A percentile compares a stretch with the other conserved stretches of the same genome.
phyloP scores from a whole-genome alignment of 129 eudicot species.

The Gnaphalium uliginosum region DNA sequence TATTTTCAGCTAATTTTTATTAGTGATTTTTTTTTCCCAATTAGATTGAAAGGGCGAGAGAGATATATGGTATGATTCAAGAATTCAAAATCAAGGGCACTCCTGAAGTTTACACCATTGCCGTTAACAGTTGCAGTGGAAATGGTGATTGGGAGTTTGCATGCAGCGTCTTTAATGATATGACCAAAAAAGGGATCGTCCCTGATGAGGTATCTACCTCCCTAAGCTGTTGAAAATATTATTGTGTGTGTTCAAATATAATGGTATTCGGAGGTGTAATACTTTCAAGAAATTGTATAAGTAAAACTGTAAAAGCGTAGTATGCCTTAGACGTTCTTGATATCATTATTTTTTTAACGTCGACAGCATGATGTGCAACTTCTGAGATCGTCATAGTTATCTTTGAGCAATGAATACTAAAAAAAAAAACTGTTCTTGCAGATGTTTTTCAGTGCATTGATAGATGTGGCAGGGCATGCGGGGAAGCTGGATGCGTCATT shows the following conservation, averaged over 20 bases:
- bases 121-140: constrained; percentile 86
- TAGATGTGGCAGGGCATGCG: constrained; percentile 98
- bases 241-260: neutral
- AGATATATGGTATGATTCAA: constrained; percentile 78
- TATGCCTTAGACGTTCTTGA: neutral
- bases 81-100: constrained; percentile 80
- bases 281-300: neutral
- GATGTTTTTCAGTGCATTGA: constrained; percentile 91
- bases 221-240: neutral
- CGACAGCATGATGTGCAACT: neutral
- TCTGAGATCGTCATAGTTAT: neutral
- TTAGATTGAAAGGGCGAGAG: constrained; percentile 77
- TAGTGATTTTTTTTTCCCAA: constrained; percentile 4
- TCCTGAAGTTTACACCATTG: constrained; percentile 97
- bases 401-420: constrained; percentile 11
- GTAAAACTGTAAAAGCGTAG: constrained; percentile 11
- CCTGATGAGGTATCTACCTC: constrained; percentile 83
- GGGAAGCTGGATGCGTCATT: constrained; percentile 88
- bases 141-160: constrained; percentile 97
- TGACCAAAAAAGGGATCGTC: constrained; percentile 65
- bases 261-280: neutral
- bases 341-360: neutral
- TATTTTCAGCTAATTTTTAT: constrained; percentile 18
- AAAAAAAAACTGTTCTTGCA: constrained; percentile 35
- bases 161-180: constrained; percentile 68